Conservation (phyloP, 1,284 basidiomycete genomes). For the Cutaneotrichosporon sp. region DNA sequence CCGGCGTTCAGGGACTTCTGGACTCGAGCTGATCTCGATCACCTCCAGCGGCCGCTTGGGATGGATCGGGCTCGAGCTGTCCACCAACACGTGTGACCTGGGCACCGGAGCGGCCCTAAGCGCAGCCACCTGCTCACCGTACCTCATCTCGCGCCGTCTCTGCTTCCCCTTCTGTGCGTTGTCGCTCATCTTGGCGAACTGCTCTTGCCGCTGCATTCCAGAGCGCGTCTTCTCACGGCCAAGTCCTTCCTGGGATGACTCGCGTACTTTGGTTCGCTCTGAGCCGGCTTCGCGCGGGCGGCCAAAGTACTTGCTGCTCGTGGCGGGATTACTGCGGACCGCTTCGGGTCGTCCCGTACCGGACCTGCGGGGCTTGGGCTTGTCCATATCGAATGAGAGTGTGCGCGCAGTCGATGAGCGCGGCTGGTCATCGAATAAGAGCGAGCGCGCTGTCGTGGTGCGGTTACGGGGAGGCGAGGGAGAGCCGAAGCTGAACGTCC, state of each 20-base stretch:
- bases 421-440: conserved; percentile 20
- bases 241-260: not conserved
- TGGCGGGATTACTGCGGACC: not conserved
- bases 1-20: not conserved
- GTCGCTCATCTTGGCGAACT: not conserved
- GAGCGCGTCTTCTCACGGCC: not conserved
- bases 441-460: conserved; percentile 29
- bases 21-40: not conserved
- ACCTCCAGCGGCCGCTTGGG: not conserved
- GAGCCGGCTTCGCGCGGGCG: not conserved
- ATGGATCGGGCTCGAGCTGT: not conserved
- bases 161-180: not conserved
- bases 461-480: not conserved
- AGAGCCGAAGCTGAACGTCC: conserved; percentile 29
- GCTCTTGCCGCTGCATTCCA: not conserved
- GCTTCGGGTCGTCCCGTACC: not conserved
- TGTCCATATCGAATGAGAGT: not conserved
- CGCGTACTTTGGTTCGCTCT: not conserved
- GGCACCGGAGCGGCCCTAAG: not conserved
- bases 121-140: not conserved
- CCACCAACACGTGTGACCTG: not conserved
- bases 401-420: not conserved
- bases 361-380: not conserved
- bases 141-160: not conserved
- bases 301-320: not conserved